These are phyloP conservation scores for Solanum etuberosum DNA, from an alignment of 257 asterid genomes.

Conservation along the genomic window DNA sequence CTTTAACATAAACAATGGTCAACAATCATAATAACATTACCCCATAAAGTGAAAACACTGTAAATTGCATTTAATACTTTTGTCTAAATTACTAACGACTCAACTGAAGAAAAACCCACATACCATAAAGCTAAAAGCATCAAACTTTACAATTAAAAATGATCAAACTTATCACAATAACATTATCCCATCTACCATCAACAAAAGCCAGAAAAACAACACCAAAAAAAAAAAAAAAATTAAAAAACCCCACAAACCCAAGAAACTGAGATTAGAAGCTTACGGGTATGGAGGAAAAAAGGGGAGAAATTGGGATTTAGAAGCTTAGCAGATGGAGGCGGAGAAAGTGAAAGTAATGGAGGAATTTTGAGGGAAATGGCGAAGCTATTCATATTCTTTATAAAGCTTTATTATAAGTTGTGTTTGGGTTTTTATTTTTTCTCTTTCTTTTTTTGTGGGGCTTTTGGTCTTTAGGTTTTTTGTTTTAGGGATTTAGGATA, in stretches of 20 bases:
- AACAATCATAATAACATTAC: not conserved
- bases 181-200: not conserved
- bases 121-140: not conserved
- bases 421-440: not conserved
- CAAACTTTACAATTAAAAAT: not conserved
- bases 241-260: not conserved
- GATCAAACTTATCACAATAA: not conserved
- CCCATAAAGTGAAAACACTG: not conserved
- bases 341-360: not conserved
- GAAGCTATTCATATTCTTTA: not conserved
- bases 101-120: not conserved
- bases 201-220: not conserved
- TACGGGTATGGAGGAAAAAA: not conserved
- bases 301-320: not conserved
- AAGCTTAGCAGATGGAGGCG: not conserved
- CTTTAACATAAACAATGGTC: not conserved
- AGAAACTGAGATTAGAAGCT: not conserved
- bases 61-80: not conserved
- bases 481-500: not conserved
- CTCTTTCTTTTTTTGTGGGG: no score
- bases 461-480: not conserved
- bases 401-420: not conserved
- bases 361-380: not conserved
- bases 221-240: not conserved
- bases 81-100: not conserved